Base-by-base conservation (phyloP, 2,329 filamentous ascomycete species). In the Diplodia intermedia region DNA sequence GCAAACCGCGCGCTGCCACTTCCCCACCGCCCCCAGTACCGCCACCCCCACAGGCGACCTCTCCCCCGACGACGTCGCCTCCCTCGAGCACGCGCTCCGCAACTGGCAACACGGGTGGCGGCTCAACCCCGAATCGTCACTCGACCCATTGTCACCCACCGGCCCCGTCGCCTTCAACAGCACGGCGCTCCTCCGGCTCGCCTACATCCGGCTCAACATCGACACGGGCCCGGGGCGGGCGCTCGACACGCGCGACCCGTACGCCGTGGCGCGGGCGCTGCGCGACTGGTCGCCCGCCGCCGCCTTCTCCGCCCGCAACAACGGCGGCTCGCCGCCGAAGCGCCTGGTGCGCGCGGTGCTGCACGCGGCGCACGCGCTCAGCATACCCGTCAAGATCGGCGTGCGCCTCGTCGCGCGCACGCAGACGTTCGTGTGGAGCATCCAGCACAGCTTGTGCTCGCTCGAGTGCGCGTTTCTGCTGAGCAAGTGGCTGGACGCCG, bases 141-240 rank as follows among this genome's bases (percentile, higher is more conserved):
- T 81, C 40, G 81, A 83, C 55, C 86, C 88, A 31, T 80, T 81
- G 40, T 84, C 84, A 60, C 81, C 83, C 0, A 86, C 86, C 33
- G 88, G 88, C 0, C 86, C 88, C 0, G 82, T 91, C n/a, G 85
- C 88, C 0, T 90, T 89, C 75, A 90, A 90, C 71, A 87, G 88
- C 56, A 90, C 84, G 15, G 88, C 86, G 11, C 80, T 88, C 62
- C 82, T 86, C 72, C 85, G 86, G 65, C 80, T 86, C 54, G 88
- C 88, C 0, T 89, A 88, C 69, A 89, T 91, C 63, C 82, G 89
- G 11, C 80, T 91, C 3, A 88, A 91, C 71, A 87, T 88, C 2
- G 89, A 91, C 71, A 82, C 90, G 8, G 40, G 56, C 9, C 86
- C 89, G 1, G 86, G 86, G 69, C 83, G 88, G 62, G 85, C 85